Conservation (phyloP, 495 filamentous ascomycete species). For the Neurospora sp. region DNA sequence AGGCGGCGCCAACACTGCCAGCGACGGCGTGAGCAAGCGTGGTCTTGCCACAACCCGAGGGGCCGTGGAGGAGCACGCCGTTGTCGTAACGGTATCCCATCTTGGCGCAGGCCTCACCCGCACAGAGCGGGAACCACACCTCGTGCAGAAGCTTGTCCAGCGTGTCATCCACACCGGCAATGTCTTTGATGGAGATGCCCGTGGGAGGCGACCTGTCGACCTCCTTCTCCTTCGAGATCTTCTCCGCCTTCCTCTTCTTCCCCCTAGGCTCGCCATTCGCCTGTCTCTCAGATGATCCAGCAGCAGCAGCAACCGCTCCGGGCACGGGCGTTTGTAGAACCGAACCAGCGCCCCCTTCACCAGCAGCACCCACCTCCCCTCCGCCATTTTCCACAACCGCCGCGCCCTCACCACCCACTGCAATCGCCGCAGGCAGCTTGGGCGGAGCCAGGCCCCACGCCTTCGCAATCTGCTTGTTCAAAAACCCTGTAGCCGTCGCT, state of each 20-base stretch:
- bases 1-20: conserved; percentile 72
- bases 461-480: conserved; percentile 34
- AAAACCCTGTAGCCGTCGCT: conserved; percentile 14
- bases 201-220: conserved; percentile 62
- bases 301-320: conserved; percentile 6
- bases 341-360: neutral
- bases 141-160: conserved; percentile 68
- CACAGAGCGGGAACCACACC: conserved; percentile 68
- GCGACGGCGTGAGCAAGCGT: conserved; percentile 88
- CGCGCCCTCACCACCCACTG: neutral
- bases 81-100: conserved; percentile 66
- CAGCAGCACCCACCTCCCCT: neutral
- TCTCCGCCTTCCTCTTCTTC: conserved; percentile 50
- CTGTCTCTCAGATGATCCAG: conserved; percentile 25
- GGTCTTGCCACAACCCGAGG: conserved; percentile 92
- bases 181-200: conserved; percentile 64
- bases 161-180: conserved; percentile 78
- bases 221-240: conserved; percentile 15
- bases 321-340: neutral
- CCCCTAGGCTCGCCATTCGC: conserved; percentile 57
- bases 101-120: conserved; percentile 41
- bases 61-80: conserved; percentile 86
- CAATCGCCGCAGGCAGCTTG: conserved; percentile 24
- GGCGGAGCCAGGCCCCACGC: conserved; percentile 46
- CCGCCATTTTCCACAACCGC: neutral